Conservation (phyloP, 352 stramenopile species). For the Phytophthora sp. region DNA sequence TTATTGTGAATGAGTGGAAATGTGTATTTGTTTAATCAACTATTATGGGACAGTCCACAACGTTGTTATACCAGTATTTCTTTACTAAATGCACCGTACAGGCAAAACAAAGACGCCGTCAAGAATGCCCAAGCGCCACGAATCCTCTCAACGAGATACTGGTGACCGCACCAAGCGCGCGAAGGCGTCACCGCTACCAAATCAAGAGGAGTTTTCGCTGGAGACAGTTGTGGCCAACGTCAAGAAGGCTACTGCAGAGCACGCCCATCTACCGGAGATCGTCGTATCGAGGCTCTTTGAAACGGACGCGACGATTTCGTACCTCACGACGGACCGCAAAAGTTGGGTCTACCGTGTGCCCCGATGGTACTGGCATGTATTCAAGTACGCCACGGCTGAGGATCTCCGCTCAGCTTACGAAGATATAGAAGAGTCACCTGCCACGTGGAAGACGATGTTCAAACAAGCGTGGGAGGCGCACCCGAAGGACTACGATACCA, state of each 20-base stretch:
- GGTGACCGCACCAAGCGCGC: conserved; percentile 18
- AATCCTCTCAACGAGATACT: background rate
- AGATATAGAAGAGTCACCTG: background rate
- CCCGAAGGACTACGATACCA: conserved; percentile 57
- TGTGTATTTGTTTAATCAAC: no score
- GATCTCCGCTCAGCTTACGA: conserved; percentile 13
- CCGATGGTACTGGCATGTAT: conserved; percentile 56
- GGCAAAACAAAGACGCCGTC: no score
- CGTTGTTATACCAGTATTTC: no score
- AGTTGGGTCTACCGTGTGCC: conserved; percentile 74
- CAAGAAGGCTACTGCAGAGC: conserved; percentile 26
- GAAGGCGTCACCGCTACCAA: conserved; percentile 2
- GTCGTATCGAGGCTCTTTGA: conserved; percentile 38
- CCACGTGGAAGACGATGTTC: conserved; percentile 38
- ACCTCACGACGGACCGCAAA: conserved; percentile 39
- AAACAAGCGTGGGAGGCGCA: conserved; percentile 65
- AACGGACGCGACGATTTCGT: conserved; percentile 31
- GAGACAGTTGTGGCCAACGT: conserved; percentile 21
- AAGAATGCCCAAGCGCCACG: conserved; percentile 31
- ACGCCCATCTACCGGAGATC: conserved; percentile 20
- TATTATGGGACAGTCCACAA: conserved; percentile 4
- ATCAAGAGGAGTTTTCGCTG: conserved; percentile 35
- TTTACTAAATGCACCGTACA: no score
- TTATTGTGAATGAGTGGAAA: no score
- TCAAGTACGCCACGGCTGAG: conserved; percentile 27